These are phyloP conservation scores for Schrenkiella parvula DNA, from an alignment of 345 rosid species.

Conservation along the genomic window DNA sequence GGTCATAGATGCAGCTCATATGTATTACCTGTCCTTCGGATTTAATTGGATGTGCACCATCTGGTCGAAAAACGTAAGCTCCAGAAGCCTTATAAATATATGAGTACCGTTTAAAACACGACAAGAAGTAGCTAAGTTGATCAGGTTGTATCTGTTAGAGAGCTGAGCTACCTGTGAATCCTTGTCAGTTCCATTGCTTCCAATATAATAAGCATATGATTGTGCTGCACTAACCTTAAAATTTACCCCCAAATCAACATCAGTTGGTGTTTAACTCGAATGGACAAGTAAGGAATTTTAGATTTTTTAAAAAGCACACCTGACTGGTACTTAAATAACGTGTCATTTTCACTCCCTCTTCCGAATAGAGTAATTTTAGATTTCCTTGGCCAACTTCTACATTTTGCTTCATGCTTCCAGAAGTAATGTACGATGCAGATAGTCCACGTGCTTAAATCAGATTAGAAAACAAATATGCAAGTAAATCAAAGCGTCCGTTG, in stretches of 20 bases:
- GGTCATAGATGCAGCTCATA: slow-evolving; percentile 16
- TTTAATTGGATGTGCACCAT: slow-evolving; percentile 45
- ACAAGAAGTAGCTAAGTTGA: not conserved
- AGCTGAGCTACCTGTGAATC: slow-evolving; percentile 74
- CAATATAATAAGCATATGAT: slow-evolving; percentile 75
- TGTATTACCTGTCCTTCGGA: slow-evolving; percentile 49
- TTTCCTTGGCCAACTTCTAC: slow-evolving; percentile 80
- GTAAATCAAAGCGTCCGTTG: not conserved
- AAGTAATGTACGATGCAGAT: slow-evolving; percentile 43
- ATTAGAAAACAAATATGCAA: slow-evolving; percentile 10
- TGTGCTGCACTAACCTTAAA: slow-evolving; percentile 53
- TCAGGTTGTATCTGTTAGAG: slow-evolving; percentile 5
- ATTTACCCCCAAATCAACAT: slow-evolving; percentile 32
- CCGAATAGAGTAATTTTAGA: slow-evolving; percentile 60
- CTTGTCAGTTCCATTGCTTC: slow-evolving; percentile 81
- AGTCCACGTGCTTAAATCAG: slow-evolving; percentile 42
- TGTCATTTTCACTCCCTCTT: slow-evolving; percentile 52
- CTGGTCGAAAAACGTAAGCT: slow-evolving; percentile 93
- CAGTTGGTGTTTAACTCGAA: slow-evolving; percentile 8
- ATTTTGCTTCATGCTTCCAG: slow-evolving; percentile 39
- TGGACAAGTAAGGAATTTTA: not conserved
- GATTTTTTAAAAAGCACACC: slow-evolving; percentile 40
- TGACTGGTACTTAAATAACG: slow-evolving; percentile 49
- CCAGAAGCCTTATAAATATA: slow-evolving; percentile 73
- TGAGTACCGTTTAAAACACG: not conserved